These are phyloP conservation scores for Stachybotrys elegans DNA, from an alignment of 2,329 filamentous ascomycete genomes.

Conservation along the genomic window DNA sequence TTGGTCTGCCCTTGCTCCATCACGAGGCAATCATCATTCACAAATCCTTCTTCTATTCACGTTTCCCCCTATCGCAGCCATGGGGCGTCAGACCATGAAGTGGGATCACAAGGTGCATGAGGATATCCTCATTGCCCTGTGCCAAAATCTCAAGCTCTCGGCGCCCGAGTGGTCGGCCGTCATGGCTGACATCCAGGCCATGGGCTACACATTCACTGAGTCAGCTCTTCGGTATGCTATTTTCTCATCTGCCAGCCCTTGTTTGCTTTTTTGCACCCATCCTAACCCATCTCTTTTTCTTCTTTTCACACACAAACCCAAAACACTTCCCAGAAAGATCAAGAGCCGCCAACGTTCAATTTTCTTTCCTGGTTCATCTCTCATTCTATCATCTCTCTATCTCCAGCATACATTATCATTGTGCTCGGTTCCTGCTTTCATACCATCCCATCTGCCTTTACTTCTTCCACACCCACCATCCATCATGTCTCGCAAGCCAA, in stretches of 20 bases:
- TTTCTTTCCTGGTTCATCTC: constrained; percentile 4
- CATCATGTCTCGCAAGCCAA: constrained; percentile 16
- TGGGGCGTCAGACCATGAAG: constrained; percentile 26
- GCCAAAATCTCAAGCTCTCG: constrained; percentile 29
- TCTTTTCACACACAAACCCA: constrained; percentile 4
- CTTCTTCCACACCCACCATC: constrained; percentile 5
- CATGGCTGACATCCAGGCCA: constrained; percentile 27
- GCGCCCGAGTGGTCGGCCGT: constrained; percentile 27
- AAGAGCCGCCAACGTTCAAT: not conserved
- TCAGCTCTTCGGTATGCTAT: constrained; percentile 34
- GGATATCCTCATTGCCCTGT: constrained; percentile 37
- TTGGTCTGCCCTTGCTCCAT: no score
- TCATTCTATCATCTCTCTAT: no score
- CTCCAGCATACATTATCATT: not conserved
- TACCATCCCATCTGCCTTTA: constrained; percentile 1
- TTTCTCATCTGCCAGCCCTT: constrained; percentile 4
- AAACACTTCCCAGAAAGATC: not conserved
- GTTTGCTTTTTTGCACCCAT: constrained; percentile 3
- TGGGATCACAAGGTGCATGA: constrained; percentile 39
- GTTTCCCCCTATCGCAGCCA: no score
- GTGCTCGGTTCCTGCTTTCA: constrained; percentile 3
- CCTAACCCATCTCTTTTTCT: not conserved
- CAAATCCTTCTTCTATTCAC: no score
- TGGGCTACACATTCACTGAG: constrained; percentile 35
- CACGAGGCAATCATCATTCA: no score